Conservation (phyloP, 306 rosid species). For the Cicer arietinum region DNA sequence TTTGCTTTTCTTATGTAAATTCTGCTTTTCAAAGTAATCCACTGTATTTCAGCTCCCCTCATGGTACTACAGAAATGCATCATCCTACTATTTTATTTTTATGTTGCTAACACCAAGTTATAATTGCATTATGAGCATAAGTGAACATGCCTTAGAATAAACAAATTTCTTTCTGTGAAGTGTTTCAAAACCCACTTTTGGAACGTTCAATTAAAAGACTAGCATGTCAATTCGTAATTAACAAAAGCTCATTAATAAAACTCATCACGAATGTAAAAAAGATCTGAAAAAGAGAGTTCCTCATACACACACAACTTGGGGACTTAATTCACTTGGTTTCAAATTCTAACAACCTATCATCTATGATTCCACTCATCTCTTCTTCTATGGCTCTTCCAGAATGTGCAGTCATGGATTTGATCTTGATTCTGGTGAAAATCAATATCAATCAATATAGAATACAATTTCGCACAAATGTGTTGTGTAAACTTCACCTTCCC, state of each 20-base stretch:
- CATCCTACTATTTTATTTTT: not conserved
- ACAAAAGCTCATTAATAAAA: too few species aligned
- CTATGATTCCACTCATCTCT: slow-evolving; percentile 26
- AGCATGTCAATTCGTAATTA: too few species aligned
- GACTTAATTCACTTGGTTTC: not conserved
- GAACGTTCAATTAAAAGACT: too few species aligned
- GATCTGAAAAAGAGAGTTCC: not conserved
- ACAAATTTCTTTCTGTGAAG: too few species aligned
- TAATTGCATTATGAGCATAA: too few species aligned
- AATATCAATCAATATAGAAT: slow-evolving; percentile 20
- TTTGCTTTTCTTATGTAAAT: slow-evolving; percentile 44
- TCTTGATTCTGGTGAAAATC: not conserved
- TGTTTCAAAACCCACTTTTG: too few species aligned
- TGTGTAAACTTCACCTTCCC: slow-evolving; percentile 33
- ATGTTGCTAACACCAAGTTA: not conserved
- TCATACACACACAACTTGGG: not conserved
- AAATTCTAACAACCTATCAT: slow-evolving; percentile 13
- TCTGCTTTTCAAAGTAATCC: slow-evolving; percentile 30
- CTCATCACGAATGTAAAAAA: too few species aligned
- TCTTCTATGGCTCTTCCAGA: slow-evolving; percentile 29
- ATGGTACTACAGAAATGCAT: slow-evolving; percentile 5
- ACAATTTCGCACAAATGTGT: slow-evolving; percentile 29
- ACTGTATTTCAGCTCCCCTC: not conserved
- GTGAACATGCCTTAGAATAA: too few species aligned
- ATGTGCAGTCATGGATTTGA: slow-evolving; percentile 33